Base-by-base conservation (phyloP, 768 basidiomycete genomes). In the Mycena metata region DNA sequence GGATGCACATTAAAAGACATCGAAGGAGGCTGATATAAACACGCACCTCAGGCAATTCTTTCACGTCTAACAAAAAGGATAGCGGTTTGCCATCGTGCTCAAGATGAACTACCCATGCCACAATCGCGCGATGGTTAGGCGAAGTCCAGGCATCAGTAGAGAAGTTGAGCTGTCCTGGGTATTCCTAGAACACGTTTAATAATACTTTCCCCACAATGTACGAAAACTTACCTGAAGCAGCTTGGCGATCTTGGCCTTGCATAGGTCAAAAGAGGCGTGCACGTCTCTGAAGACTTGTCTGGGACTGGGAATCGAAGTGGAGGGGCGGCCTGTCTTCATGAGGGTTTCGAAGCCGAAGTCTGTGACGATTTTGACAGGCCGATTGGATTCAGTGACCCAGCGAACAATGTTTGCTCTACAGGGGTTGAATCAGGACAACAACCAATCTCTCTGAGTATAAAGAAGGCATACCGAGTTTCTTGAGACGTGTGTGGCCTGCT, bases 121-220 rank as follows among this genome's bases (percentile, higher is more conserved):
- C 63, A 41, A 74, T 80, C 0, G 77, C 79, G 5, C 71, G 55
- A 45, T 83, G 77, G 60, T 83, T 83, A 0, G 78, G 78, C 0
- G 78, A 80, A 0, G 79, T 81, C 83, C 82, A 84, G 0, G 75
- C 75, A 69, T 84, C 80, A 0, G 78, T 80, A 0, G 73, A 73
- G 60, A 82, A 80, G 57, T 67, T 80, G 2, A 83, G 45, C 1
- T 55, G 39, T 0, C 81, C 79, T 0, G 76, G 61, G 63, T 80
- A 71, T 13, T 75, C 73, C 81, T 81, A 62, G 19, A 36, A 6
- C 12, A 7, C 12, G 36, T 36, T 36, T 7, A 12, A 55, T n/a
- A n/a, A n/a, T n/a, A n/a, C n/a, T n/a, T n/a, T n/a, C 23, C 19
- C 13, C 19, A 4, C 16, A 35, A 15, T 46, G 17, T 15, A 10